Evolutionary conservation across 1,139 yeast genomes (phyloP).

Genomic region (Debaryomycetaceae sp.): DNA sequence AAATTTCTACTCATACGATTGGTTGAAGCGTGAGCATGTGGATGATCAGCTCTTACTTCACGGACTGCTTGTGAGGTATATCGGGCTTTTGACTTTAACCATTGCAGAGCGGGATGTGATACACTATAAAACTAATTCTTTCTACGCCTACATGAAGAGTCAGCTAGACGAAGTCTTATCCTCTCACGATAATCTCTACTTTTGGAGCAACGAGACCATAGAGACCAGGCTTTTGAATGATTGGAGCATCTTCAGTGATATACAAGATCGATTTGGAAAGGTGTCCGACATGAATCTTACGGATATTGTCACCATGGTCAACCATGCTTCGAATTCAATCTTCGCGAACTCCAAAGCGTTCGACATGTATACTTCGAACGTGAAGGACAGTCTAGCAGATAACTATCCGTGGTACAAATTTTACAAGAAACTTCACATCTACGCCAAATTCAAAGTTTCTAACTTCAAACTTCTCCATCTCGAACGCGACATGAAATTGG

Average conservation of each 20-base stretch:
- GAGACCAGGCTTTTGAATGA: slow-evolving; percentile 19
- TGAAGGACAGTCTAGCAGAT: slow-evolving; percentile 46
- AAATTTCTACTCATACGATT: slow-evolving; percentile 31
- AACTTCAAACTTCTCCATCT: slow-evolving; percentile 52
- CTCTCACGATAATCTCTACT: slow-evolving; percentile 10
- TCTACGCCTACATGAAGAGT: slow-evolving; percentile 16
- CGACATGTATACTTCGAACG: slow-evolving; percentile 32
- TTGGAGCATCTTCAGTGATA: slow-evolving; percentile 20
- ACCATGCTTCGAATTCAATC: slow-evolving; percentile 10
- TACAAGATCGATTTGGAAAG: slow-evolving; percentile 12
- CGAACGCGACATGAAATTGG: slow-evolving; percentile 34
- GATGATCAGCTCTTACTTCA: slow-evolving; percentile 32
- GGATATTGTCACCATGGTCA: slow-evolving; percentile 17
- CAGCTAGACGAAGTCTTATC: slow-evolving; percentile 15
- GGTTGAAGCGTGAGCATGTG: slow-evolving; percentile 27
- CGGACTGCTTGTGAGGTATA: slow-evolving; percentile 34
- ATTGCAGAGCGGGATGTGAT: slow-evolving; percentile 44
- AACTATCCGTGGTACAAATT: slow-evolving; percentile 74
- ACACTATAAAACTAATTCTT: slow-evolving; percentile 19
- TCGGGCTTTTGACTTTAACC: slow-evolving; percentile 36
- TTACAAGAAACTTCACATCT: slow-evolving; percentile 53
- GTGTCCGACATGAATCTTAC: slow-evolving; percentile 13
- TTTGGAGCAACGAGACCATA: slow-evolving; percentile 22
- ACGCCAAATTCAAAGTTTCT: slow-evolving; percentile 53
- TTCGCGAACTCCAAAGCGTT: slow-evolving; percentile 19